phyloP scores from a whole-genome alignment of 495 filamentous ascomycete species.

The Neurospora tetraspora region DNA sequence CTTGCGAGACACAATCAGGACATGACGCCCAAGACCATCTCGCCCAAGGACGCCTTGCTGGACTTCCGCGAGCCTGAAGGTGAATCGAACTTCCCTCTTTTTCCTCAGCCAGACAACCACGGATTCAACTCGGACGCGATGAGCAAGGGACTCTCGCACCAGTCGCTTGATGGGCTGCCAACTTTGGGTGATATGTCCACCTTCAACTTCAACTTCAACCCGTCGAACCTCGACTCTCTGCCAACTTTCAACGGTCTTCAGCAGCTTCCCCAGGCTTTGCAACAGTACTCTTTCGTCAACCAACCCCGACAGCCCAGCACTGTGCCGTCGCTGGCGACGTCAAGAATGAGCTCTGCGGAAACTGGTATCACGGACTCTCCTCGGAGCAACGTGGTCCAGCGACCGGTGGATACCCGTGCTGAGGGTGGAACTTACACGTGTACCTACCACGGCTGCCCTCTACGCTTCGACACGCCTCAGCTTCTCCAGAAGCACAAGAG shows the following conservation, averaged over 20 bases:
- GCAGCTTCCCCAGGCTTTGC: constrained; percentile 9
- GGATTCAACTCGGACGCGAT: constrained; percentile 22
- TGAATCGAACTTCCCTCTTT: constrained; percentile 58
- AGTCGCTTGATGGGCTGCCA: constrained; percentile 35
- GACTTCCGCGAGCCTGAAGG: constrained; percentile 71
- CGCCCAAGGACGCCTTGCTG: constrained; percentile 84
- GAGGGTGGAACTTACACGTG: constrained; percentile 90
- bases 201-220: constrained; percentile 15
- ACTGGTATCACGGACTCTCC: constrained; percentile 20
- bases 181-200: constrained; percentile 21
- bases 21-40: constrained; percentile 75
- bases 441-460: constrained; percentile 82
- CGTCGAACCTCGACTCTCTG: constrained; percentile 24
- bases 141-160: constrained; percentile 22
- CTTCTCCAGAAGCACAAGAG: constrained; percentile 93
- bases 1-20: constrained; percentile 34
- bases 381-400: constrained; percentile 25
- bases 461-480: constrained; percentile 76
- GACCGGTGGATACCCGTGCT: constrained; percentile 55
- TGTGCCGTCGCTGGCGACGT: constrained; percentile 33
- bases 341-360: constrained; percentile 33
- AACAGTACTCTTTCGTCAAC: constrained; percentile 49
- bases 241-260: constrained; percentile 12
- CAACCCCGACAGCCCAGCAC: constrained; percentile 34
- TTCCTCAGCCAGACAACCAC: constrained; percentile 39